Percentiles rank a stretch among this genome's conserved stretches.
phyloP scores from a whole-genome alignment of 139 green algal species.

The Pedinophyceae sp. region DNA sequence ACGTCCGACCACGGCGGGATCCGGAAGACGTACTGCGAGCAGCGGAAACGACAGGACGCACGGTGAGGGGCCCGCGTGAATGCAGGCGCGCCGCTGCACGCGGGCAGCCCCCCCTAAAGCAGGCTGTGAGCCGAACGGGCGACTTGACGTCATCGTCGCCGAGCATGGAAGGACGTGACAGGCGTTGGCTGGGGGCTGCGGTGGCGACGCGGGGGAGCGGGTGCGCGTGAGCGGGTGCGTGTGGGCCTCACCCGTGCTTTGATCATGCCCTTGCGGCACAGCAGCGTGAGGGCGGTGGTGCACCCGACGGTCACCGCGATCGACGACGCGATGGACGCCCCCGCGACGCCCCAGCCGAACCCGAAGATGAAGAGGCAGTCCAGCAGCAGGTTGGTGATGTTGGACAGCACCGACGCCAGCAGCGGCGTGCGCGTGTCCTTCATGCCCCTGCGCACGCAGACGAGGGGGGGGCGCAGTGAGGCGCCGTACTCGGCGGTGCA shows the following conservation, averaged over 20 bases:
- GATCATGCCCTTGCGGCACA: background rate
- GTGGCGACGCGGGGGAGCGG: background rate
- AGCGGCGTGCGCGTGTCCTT: conserved; percentile 3
- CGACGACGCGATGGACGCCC: background rate
- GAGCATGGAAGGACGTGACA: background rate
- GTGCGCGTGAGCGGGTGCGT: too few species aligned
- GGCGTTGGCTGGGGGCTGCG: background rate
- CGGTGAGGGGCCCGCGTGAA: too few species aligned
- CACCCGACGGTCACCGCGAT: background rate
- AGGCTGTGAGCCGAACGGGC: too few species aligned
- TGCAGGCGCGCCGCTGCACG: too few species aligned
- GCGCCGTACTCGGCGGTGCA: background rate
- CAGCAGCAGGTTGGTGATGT: background rate
- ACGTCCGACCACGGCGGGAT: background rate
- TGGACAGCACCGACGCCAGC: background rate
- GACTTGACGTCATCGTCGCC: background rate
- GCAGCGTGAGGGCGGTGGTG: background rate
- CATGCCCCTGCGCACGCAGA: background rate
- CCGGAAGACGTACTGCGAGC: background rate
- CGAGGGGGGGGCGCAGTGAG: background rate
- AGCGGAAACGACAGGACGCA: too few species aligned
- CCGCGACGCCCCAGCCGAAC: background rate
- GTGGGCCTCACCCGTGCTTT: background rate
- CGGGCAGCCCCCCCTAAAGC: too few species aligned
- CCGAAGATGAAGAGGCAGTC: background rate